Evolutionary conservation across 2,329 filamentous ascomycete species (phyloP).

Genomic region (Penicillium sp.): DNA sequence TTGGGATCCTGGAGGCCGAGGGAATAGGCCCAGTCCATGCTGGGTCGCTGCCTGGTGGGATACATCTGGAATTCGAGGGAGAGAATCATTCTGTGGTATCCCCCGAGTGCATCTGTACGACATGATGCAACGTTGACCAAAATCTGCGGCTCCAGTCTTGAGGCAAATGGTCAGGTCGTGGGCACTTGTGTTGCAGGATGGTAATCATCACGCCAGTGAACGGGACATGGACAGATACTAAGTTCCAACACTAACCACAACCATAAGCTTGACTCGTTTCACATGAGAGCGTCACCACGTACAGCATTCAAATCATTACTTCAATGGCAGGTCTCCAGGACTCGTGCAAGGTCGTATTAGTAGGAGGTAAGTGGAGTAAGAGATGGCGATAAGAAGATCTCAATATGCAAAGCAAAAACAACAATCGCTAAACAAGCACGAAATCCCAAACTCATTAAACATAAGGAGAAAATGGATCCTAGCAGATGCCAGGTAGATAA

Average conservation of each 20-base stretch:
- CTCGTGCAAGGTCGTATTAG: conserved; percentile 5
- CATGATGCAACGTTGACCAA: conserved; percentile 31
- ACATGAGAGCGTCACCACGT: conserved; percentile 1
- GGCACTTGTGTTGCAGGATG: conserved; percentile 18
- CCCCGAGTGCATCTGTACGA: conserved; percentile 31
- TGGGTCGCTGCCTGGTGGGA: conserved; percentile 22
- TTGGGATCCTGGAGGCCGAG: conserved; percentile 24
- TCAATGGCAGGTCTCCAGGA: conserved; percentile 7
- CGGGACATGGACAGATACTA: conserved; percentile 2
- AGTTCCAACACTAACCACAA: neutral
- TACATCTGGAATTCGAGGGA: conserved; percentile 21
- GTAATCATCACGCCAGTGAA: conserved; percentile 30
- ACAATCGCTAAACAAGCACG: conserved; percentile 5
- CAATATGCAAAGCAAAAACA: conserved; percentile 8
- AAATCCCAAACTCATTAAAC: conserved; percentile 9
- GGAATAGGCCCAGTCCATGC: conserved; percentile 13
- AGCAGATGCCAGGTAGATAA: conserved; percentile 17
- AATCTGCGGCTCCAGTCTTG: conserved; percentile 25
- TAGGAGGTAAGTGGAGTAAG: conserved; percentile 2
- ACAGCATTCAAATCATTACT: conserved; percentile 13
- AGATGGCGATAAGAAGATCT: conserved; percentile 7
- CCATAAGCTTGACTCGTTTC: neutral
- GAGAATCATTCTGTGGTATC: conserved; percentile 27
- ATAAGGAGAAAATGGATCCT: neutral
- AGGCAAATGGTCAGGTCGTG: conserved; percentile 24